These are phyloP conservation scores for Coelastrella sp. DNA, from an alignment of 139 green algal genomes.

Conservation along the genomic window DNA sequence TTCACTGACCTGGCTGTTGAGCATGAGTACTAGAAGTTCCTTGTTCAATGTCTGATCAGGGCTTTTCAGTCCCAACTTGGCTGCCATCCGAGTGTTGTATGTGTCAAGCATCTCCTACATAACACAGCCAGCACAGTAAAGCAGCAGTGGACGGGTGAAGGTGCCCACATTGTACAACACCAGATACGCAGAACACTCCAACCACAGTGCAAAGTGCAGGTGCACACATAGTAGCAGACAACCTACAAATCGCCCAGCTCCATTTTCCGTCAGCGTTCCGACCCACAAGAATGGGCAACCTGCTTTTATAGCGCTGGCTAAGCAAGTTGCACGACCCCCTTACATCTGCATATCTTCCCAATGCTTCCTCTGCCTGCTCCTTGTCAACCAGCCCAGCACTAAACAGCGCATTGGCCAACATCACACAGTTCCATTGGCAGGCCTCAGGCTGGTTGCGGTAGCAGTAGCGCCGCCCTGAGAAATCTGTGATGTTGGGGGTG, in stretches of 20 bases:
- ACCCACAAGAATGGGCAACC: not conserved
- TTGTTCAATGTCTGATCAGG: slow-evolving; percentile 72
- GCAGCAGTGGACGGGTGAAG: not conserved
- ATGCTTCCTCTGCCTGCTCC: slow-evolving; percentile 67
- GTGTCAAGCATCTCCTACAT: slow-evolving; percentile 62
- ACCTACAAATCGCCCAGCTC: no score
- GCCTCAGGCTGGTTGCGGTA: slow-evolving; percentile 77
- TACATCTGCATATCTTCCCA: slow-evolving; percentile 70
- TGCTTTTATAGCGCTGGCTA: not conserved
- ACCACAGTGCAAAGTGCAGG: no score
- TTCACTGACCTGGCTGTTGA: slow-evolving; percentile 47
- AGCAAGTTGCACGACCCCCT: not conserved
- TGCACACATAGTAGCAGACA: no score
- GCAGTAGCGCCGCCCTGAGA: slow-evolving; percentile 53
- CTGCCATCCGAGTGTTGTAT: slow-evolving; percentile 75
- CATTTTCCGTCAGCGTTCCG: not conserved
- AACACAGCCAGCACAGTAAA: no score
- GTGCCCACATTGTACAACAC: not conserved
- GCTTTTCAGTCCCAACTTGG: slow-evolving; percentile 80
- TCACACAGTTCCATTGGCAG: slow-evolving; percentile 73
- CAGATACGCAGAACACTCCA: not conserved
- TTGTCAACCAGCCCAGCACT: slow-evolving; percentile 64
- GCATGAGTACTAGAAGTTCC: slow-evolving; percentile 77
- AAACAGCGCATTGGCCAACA: slow-evolving; percentile 80
- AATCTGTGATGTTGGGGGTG: slow-evolving; percentile 96